phyloP scores from a whole-genome alignment of 441 rosid genomes.

The Cnidoscolus chayamansa region DNA sequence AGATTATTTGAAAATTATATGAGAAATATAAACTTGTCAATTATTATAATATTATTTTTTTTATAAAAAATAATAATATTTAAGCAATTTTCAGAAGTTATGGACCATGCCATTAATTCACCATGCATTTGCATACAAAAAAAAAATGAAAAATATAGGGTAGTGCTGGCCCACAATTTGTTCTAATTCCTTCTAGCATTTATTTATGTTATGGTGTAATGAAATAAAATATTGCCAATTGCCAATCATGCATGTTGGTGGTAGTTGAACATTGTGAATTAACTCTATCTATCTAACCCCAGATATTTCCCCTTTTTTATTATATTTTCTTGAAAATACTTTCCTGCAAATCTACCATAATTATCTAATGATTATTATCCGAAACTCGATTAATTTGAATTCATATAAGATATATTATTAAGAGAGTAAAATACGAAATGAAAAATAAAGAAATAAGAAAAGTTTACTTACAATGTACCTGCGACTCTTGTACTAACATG shows the following conservation, averaged over 20 bases:
- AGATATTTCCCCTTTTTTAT: neutral
- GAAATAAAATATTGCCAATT: neutral
- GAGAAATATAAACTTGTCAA: too few relatives aligned
- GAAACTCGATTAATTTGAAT: too few relatives aligned
- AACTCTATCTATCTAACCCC: too few relatives aligned
- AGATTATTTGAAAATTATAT: too few relatives aligned
- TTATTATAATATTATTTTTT: too few relatives aligned
- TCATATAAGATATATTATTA: too few relatives aligned
- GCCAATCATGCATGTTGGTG: neutral
- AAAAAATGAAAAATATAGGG: neutral
- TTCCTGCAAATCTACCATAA: neutral
- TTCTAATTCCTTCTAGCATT: neutral
- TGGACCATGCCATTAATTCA: too few relatives aligned
- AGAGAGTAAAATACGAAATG: too few relatives aligned
- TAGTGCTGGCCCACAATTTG: neutral
- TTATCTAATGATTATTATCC: neutral
- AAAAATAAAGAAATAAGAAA: too few relatives aligned
- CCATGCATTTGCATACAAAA: neutral
- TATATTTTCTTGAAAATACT: neutral
- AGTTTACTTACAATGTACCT: conserved; percentile 40
- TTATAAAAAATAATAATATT: conserved; percentile 1
- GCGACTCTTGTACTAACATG: conserved; percentile 46
- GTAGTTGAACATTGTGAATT: too few relatives aligned
- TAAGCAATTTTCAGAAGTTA: neutral
- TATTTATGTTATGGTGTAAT: neutral